Base-by-base conservation (phyloP, 1,139 yeast genomes). In the Geotrichum cucujoidarum region DNA sequence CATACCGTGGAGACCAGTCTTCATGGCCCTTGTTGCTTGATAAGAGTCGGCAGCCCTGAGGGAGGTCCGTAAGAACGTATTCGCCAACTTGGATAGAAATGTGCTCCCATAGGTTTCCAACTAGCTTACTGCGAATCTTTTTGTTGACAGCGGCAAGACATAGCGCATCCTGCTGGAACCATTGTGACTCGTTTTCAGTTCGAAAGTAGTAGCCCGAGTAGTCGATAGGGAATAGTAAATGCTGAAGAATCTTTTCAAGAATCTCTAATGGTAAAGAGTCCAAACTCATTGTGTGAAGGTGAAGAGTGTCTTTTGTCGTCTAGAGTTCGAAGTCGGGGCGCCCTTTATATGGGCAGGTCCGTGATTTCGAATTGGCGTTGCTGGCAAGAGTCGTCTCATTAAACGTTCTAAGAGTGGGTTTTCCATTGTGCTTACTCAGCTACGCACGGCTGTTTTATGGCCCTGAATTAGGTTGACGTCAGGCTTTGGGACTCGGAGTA, bases 131-230 rank as follows among this genome's bases (percentile, higher is more conserved):
- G 16, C 40, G 40, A 10, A 37, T 31, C 2, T 8, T 16, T 17
- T n/a, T 24, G 24, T 32, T 24, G 13, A 22, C 16, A 5, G 32
- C 21, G 6, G 40, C 32, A 10, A 37, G 21, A 18, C 21, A 24
- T 7, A 37, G 32, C 5, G 40, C 40, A 16, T 37, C 40, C 21
- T 22, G 17, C 21, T 25, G 40, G 14, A 37, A 25, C 40, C 40
- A 37, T 37, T 37, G 40, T 10, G n/a, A 10, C n/a, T 25, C 32
- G 11, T 37, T 10, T 14, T 37, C 40, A 2, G 7, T 4, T 17
- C 25, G 21, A 37, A 24, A 37, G 32, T 16, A 37, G 21, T 16
- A 10, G 24, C 40, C 40, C 8, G 32, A 14, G 14, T 14, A 24
- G 22, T 24, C n/a, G 7, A 22, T 18, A 10, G 40, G 40, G 17